Evolutionary conservation across 2,329 filamentous ascomycete species (phyloP).

Genomic region (Alternaria conjuncta): DNA sequence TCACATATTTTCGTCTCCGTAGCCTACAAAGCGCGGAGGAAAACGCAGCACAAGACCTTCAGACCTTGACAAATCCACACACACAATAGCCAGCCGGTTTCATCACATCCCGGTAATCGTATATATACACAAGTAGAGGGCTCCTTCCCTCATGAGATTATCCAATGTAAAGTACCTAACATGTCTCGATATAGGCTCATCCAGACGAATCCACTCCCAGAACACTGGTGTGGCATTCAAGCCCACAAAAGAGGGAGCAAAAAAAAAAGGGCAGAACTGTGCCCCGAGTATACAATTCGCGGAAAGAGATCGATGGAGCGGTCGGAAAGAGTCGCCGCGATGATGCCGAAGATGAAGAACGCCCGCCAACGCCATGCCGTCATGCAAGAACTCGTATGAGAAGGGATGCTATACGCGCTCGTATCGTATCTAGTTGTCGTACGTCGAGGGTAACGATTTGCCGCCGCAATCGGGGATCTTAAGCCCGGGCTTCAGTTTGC

Average conservation of each 20-base stretch:
- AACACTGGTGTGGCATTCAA: background rate
- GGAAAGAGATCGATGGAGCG: conserved; percentile 12
- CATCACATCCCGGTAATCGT: background rate
- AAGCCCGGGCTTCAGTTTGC: conserved; percentile 82
- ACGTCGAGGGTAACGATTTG: conserved; percentile 55
- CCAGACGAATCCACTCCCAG: background rate
- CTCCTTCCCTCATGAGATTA: background rate
- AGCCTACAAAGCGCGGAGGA: background rate
- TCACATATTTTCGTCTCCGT: background rate
- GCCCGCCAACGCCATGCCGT: conserved; percentile 33
- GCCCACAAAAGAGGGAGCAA: background rate
- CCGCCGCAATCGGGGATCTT: conserved; percentile 87
- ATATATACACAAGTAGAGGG: conserved; percentile 2
- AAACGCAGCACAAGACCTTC: background rate
- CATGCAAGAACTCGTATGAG: conserved; percentile 23
- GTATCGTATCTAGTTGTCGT: conserved; percentile 1
- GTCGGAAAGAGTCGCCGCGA: conserved; percentile 2
- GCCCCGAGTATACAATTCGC: conserved; percentile 17
- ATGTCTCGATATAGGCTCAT: background rate
- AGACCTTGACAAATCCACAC: background rate
- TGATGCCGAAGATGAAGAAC: conserved; percentile 22
- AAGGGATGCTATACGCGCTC: conserved; percentile 10
- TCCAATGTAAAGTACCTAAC: conserved; percentile 9
- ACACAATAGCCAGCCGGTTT: background rate
- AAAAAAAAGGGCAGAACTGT: conserved; percentile 9